These are phyloP conservation scores for Citrus cavaleriei DNA, from an alignment of 345 rosid genomes.

Conservation along the genomic window DNA sequence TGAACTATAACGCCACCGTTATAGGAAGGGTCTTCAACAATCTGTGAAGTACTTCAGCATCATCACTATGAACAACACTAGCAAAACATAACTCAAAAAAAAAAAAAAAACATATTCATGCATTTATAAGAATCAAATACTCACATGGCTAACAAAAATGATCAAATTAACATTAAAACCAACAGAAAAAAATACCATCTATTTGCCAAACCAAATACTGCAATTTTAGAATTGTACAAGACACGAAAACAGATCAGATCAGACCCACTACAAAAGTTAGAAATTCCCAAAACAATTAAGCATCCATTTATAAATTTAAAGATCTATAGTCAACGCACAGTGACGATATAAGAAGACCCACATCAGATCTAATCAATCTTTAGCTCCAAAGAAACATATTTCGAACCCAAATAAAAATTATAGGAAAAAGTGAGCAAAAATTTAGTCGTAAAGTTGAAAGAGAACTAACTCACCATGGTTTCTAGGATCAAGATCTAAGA, in stretches of 20 bases:
- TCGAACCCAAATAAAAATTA: not conserved
- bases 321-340: not conserved
- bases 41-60: not conserved
- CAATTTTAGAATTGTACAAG: not conserved
- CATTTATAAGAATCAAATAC: not conserved
- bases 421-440: not conserved
- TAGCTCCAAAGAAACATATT: not conserved
- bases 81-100: not conserved
- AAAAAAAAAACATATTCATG: not conserved
- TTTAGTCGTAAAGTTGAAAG: not conserved
- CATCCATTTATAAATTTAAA: not conserved
- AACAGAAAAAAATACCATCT: not conserved
- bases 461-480: slow-evolving; percentile 12
- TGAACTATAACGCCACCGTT: not conserved
- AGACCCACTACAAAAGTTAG: not conserved
- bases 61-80: not conserved
- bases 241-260: not conserved
- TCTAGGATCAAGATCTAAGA: not conserved
- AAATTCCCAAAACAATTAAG: not conserved
- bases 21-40: not conserved
- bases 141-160: not conserved
- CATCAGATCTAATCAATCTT: slow-evolving; percentile 2
- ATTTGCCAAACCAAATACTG: not conserved
- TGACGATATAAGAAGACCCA: not conserved
- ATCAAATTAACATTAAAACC: not conserved